Conservation (phyloP, 495 filamentous ascomycete genomes). For the Ramalina intermedia region DNA sequence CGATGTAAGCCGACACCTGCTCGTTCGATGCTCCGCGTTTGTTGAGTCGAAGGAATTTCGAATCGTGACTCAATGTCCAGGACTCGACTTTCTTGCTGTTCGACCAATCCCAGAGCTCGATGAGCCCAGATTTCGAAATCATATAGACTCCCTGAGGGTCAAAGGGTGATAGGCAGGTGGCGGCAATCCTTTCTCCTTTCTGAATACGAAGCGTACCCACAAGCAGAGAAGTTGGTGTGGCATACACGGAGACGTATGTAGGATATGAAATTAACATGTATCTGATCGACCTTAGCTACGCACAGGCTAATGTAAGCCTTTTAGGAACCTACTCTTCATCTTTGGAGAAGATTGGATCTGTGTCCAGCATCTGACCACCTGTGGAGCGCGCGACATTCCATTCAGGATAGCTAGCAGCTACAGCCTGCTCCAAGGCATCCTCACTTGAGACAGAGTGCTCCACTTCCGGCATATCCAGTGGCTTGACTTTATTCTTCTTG, state of each 20-base stretch:
- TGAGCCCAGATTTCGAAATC: conserved; percentile 45
- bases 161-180: conserved; percentile 43
- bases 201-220: conserved; percentile 40
- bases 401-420: not conserved
- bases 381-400: conserved; percentile 49
- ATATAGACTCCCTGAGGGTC: conserved; percentile 51
- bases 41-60: not conserved
- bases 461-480: not conserved
- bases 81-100: conserved; percentile 33
- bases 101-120: conserved; percentile 68
- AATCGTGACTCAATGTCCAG: conserved; percentile 22
- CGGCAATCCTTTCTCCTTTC: conserved; percentile 25
- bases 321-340: conserved; percentile 59
- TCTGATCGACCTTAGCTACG: conserved; percentile 29
- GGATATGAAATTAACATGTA: conserved; percentile 52
- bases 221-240: conserved; percentile 63
- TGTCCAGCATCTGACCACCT: conserved; percentile 53
- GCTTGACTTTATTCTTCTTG: no score
- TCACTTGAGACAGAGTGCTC: not conserved
- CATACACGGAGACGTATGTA: conserved; percentile 63
- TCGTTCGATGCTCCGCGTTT: not conserved
- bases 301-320: conserved; percentile 1
- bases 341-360: conserved; percentile 62
- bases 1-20: not conserved
- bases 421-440: not conserved